Conservation (phyloP, 1,284 basidiomycete genomes). For the Rhodotorula sp. region DNA sequence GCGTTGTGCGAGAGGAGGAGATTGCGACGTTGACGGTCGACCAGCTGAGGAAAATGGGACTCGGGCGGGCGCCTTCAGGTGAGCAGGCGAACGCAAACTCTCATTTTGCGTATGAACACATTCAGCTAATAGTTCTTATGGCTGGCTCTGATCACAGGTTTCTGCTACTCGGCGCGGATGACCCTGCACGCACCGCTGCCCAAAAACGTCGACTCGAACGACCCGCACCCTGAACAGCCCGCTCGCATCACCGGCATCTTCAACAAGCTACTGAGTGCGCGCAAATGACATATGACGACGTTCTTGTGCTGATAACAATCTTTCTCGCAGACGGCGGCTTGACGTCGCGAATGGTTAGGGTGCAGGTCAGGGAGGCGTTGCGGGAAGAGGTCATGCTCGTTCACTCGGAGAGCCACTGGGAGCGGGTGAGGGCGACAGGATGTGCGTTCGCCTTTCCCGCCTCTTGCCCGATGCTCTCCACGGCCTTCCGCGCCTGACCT, state of each 20-base stretch:
- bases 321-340: constrained; percentile 55
- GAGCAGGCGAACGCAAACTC: not conserved
- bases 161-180: constrained; percentile 86
- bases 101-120: no score
- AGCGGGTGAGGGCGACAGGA: constrained; percentile 75
- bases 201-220: constrained; percentile 50
- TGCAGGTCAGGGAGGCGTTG: constrained; percentile 71
- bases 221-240: constrained; percentile 79
- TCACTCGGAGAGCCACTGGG: constrained; percentile 85
- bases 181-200: constrained; percentile 63
- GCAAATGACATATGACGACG: not conserved
- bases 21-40: constrained; percentile 16
- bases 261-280: constrained; percentile 57
- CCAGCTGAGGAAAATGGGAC: constrained; percentile 25
- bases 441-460: constrained; percentile 55
- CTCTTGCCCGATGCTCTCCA: not conserved
- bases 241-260: constrained; percentile 80
- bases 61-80: constrained; percentile 29
- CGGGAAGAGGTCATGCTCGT: constrained; percentile 80
- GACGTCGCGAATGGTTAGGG: constrained; percentile 68
- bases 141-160: constrained; percentile 56
- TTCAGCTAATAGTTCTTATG: not conserved
- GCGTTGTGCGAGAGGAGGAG: constrained; percentile 26
- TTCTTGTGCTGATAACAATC: no score
- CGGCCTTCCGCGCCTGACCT: not conserved